phyloP scores from a whole-genome alignment of 192 early-diverging fungal species.

The Rhizoclosmatium globosum region DNA sequence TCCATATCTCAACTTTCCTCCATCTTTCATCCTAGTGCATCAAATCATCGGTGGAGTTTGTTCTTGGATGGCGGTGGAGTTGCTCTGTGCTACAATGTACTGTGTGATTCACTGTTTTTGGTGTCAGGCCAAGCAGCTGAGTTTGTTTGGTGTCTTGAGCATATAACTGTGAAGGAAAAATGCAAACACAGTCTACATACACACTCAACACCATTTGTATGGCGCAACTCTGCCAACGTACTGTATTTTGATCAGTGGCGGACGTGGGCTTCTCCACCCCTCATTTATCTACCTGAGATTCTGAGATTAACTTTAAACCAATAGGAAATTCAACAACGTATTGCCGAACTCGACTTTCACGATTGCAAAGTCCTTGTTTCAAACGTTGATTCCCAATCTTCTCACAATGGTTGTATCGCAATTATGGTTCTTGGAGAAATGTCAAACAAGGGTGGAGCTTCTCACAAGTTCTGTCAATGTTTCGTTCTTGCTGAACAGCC shows the following conservation, averaged over 20 bases:
- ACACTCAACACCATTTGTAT: too few species aligned
- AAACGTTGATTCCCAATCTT: conserved; percentile 85
- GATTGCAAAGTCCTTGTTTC: conserved; percentile 88
- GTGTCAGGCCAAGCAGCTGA: neutral
- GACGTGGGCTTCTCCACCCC: too few species aligned
- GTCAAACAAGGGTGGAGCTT: conserved; percentile 80
- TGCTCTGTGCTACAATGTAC: neutral
- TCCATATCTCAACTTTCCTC: conserved; percentile 6
- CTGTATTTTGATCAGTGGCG: too few species aligned
- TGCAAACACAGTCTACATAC: neutral
- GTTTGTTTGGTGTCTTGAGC: too few species aligned
- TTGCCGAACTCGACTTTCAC: conserved; percentile 78
- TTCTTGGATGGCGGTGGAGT: neutral
- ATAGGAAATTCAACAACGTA: conserved; percentile 84
- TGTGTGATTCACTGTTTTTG: neutral
- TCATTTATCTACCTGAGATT: too few species aligned
- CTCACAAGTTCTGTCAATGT: conserved; percentile 91
- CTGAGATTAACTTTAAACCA: too few species aligned
- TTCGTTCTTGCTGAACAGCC: conserved; percentile 91
- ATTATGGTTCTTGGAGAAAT: conserved; percentile 93
- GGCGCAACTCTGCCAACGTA: too few species aligned
- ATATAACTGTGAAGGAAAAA: neutral
- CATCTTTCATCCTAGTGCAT: neutral
- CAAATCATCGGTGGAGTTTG: neutral
- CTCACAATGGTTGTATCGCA: conserved; percentile 79